Percentiles rank a stretch among this genome's conserved stretches.
Conservation (phyloP, 768 basidiomycete genomes). For the Amanita polypyramis region DNA sequence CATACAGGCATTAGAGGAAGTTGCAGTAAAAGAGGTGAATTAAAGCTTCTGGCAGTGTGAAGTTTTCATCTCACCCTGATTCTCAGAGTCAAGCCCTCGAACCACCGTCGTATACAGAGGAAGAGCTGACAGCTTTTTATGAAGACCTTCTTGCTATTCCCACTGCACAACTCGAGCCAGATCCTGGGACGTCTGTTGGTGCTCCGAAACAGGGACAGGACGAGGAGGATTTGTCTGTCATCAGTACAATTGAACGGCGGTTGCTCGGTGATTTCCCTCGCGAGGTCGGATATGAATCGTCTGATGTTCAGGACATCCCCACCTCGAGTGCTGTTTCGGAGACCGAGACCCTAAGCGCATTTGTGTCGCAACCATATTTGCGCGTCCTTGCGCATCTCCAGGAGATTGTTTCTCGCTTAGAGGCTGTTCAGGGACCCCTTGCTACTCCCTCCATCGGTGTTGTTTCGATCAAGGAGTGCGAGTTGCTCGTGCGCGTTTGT, state of each 20-base stretch:
- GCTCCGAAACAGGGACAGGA: constrained; percentile 12
- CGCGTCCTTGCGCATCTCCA: constrained; percentile 25
- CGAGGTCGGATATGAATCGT: constrained; percentile 5
- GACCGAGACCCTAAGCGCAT: constrained; percentile 4
- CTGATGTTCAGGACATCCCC: not conserved
- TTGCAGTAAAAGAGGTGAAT: constrained; percentile 1
- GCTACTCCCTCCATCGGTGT: constrained; percentile 26
- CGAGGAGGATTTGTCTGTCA: constrained; percentile 22
- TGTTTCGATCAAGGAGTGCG: constrained; percentile 42
- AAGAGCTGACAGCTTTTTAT: constrained; percentile 31
- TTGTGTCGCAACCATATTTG: constrained; percentile 16
- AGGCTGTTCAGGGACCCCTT: constrained; percentile 15
- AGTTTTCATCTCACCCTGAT: not conserved
- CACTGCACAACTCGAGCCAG: constrained; percentile 7
- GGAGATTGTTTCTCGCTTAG: constrained; percentile 24
- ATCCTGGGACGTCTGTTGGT: constrained; percentile 10
- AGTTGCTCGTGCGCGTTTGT: constrained; percentile 39
- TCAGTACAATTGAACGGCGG: constrained; percentile 26
- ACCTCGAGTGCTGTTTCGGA: not conserved
- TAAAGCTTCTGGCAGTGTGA: not conserved
- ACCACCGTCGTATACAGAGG: constrained; percentile 28
- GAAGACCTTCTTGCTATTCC: constrained; percentile 32
- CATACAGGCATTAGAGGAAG: constrained; percentile 1
- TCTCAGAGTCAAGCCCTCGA: constrained; percentile 22
- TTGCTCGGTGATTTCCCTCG: constrained; percentile 14